A percentile compares a stretch with the other conserved stretches of the same genome.
These are phyloP conservation scores for Pseudocercospora crystallina DNA, from an alignment of 2,329 filamentous ascomycete genomes.

Conservation along the genomic window DNA sequence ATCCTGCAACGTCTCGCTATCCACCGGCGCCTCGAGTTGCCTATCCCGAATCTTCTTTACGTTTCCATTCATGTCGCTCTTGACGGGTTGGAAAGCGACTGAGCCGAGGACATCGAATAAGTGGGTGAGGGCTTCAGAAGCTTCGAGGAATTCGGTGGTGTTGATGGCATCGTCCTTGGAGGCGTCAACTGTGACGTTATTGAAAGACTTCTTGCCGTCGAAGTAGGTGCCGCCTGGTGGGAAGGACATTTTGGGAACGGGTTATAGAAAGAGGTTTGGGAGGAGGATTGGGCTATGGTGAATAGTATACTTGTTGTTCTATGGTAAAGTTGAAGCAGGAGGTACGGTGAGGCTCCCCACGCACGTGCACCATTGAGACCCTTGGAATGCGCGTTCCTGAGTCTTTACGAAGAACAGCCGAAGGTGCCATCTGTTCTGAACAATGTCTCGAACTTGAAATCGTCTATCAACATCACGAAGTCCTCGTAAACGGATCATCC, in stretches of 20 bases:
- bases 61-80: conserved; percentile 87
- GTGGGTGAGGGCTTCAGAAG: conserved; percentile 79
- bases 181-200: conserved; percentile 73
- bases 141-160: conserved; percentile 87
- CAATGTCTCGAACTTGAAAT: not conserved
- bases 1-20: conserved; percentile 81
- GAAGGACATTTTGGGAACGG: conserved; percentile 18
- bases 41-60: conserved; percentile 93
- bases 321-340: not conserved
- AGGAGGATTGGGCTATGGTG: not conserved
- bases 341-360: not conserved
- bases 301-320: not conserved
- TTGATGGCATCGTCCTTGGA: conserved; percentile 73
- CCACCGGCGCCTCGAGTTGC: conserved; percentile 71
- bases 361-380: not conserved
- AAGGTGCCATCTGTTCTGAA: too few relatives aligned
- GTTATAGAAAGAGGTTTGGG: not conserved
- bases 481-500: too few relatives aligned
- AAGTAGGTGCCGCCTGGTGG: conserved; percentile 73
- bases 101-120: conserved; percentile 72
- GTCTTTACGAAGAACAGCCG: not conserved
- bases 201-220: conserved; percentile 80
- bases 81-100: conserved; percentile 84
- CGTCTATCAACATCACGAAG: not conserved
- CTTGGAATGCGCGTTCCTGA: not conserved